Evolutionary conservation across 1,139 yeast species (phyloP).

Genomic region (Pichia sp.): DNA sequence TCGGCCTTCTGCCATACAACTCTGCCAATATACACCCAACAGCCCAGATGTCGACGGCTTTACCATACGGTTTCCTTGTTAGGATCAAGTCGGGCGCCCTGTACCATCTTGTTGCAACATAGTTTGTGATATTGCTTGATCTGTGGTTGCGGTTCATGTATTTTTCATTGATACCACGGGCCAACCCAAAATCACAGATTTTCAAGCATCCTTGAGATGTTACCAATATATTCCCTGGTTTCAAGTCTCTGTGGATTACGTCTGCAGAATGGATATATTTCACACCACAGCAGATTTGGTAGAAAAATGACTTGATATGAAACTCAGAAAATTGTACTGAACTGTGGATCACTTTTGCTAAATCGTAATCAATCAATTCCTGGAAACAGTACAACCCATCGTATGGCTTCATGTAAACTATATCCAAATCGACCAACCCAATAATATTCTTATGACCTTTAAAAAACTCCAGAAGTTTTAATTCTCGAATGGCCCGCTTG

Average conservation of each 20-base stretch:
- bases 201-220: slow-evolving; percentile 95
- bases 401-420: slow-evolving; percentile 60
- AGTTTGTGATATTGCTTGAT: slow-evolving; percentile 58
- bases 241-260: slow-evolving; percentile 88
- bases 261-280: slow-evolving; percentile 95
- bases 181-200: slow-evolving; percentile 94
- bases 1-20: slow-evolving; percentile 65
- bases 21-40: slow-evolving; percentile 78
- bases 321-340: slow-evolving; percentile 76
- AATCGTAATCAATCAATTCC: slow-evolving; percentile 77
- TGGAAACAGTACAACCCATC: slow-evolving; percentile 85
- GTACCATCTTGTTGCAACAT: slow-evolving; percentile 95
- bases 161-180: slow-evolving; percentile 62
- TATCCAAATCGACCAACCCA: slow-evolving; percentile 66
- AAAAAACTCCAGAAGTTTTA: slow-evolving; percentile 72
- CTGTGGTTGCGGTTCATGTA: slow-evolving; percentile 36
- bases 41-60: slow-evolving; percentile 72
- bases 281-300: slow-evolving; percentile 87
- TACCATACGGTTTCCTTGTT: slow-evolving; percentile 70
- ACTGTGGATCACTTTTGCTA: slow-evolving; percentile 73
- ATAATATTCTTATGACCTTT: slow-evolving; percentile 81
- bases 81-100: slow-evolving; percentile 96
- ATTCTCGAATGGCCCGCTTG: slow-evolving; percentile 73
- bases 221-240: slow-evolving; percentile 88
- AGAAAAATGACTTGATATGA: slow-evolving; percentile 70